Evolutionary conservation across 129 eudicot genomes (phyloP), one percentile per base, ranked within the genome.

Genomic region (Oenanthe sinensis): DNA sequence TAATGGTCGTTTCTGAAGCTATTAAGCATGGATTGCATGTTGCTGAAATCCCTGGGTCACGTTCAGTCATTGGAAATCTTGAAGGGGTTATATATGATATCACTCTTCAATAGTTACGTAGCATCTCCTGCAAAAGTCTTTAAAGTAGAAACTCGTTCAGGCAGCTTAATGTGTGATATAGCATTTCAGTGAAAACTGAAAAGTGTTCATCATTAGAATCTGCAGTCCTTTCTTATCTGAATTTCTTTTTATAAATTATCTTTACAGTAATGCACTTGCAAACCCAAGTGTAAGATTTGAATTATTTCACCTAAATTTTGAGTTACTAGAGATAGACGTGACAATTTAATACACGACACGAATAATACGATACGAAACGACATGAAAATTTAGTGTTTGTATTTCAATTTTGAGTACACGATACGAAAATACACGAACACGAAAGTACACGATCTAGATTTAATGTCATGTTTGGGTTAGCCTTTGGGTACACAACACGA

Each of bases 1-100:
- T 79, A 24, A 78, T 89, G 93, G 97, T 94, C 44, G 63, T 83
- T 2, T 79, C 82, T 74, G 96, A 94, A 87, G 98, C 98, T 13
- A 39, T 75, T 58, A 77, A 76, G 63, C 97, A 89, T 75, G 97
- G 96, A 69, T 74, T 94, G 83, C 83, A 63, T 72, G 81, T 91
- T 73, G 79, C 47, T 47, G 98, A 94, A 90, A 89, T 94, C 40
- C 79, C 81, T 19, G 98, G 96, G 72, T 90, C 91, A 24, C 92
- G 92, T 14, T 16, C 87, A 48, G 85, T 87, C 33, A 84, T 94
- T 33, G 75, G 87, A 70, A 87, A 87, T 78, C 89, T 82, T 22
- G 87, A 80, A 86, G 98, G 98, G 49, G 92, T 89, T 84, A 84
- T 94, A 71, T 94, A 79, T 79, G 92, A 91, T 82, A 88, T 94